phyloP scores from a whole-genome alignment of 768 basidiomycete genomes.

The Podaxis rugospora region DNA sequence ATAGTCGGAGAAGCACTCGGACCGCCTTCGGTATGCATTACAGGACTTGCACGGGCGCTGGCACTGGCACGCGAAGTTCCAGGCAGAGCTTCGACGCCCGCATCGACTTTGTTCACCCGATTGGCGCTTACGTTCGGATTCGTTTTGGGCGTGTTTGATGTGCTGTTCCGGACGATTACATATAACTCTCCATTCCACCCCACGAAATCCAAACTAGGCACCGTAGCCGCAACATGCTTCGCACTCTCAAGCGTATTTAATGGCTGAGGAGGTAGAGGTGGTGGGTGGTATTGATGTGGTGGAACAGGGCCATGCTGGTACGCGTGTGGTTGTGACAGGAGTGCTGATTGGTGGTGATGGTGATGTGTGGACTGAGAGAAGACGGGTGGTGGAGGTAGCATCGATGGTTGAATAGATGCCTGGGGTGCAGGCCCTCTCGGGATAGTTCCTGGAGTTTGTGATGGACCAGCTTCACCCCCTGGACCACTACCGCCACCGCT shows the following conservation, averaged over 20 bases:
- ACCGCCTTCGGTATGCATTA: neutral
- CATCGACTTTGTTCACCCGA: neutral
- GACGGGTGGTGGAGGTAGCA: neutral
- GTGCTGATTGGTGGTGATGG: neutral
- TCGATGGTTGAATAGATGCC: neutral
- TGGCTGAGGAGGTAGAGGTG: neutral
- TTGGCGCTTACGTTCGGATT: neutral
- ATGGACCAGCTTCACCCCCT: neutral
- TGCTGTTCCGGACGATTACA: slow-evolving; percentile 45
- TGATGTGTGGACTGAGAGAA: neutral
- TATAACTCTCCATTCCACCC: slow-evolving; percentile 76
- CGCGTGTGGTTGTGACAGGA: too few relatives aligned
- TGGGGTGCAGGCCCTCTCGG: neutral
- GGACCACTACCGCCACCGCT: neutral
- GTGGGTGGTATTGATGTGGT: neutral
- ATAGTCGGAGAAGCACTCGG: neutral
- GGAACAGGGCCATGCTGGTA: too few relatives aligned
- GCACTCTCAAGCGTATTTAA: slow-evolving; percentile 29
- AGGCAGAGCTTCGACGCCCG: neutral
- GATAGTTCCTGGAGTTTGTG: neutral
- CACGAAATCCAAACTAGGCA: slow-evolving; percentile 58
- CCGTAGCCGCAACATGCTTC: slow-evolving; percentile 39
- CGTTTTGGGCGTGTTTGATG: neutral
- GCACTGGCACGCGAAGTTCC: neutral
- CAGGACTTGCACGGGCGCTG: neutral